Conservation (phyloP, 169 alveolate species). For the Eimeria nieschulzi region DNA sequence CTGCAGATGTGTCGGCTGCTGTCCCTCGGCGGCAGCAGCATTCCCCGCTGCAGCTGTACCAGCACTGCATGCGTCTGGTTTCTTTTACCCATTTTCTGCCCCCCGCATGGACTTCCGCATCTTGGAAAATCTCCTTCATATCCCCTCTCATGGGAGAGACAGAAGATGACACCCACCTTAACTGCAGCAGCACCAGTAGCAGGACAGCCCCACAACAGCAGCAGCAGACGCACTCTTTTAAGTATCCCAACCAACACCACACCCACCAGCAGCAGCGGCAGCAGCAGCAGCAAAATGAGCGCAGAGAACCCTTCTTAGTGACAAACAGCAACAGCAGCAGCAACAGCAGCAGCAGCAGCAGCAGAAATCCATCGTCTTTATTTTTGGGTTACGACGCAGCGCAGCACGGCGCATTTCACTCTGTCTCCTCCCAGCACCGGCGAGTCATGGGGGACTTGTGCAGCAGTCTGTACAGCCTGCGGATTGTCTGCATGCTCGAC, state of each 20-base stretch:
- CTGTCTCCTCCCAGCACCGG: constrained; percentile 40
- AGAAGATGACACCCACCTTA: background rate
- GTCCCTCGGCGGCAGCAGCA: constrained; percentile 11
- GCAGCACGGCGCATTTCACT: constrained; percentile 11
- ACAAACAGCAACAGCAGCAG: background rate
- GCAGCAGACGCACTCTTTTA: background rate
- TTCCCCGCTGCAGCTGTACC: constrained; percentile 38
- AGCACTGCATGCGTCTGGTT: constrained; percentile 50
- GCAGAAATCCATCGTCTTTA: background rate
- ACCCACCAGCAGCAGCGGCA: background rate
- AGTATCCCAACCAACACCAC: background rate
- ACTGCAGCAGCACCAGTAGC: background rate
- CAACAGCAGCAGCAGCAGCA: constrained; percentile 39
- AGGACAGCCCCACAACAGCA: background rate
- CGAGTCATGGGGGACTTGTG: constrained; percentile 33
- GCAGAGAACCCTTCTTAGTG: background rate
- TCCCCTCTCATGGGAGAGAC: constrained; percentile 12
- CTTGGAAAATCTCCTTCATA: background rate
- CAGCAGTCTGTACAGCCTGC: constrained; percentile 33
- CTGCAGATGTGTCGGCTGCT: constrained; percentile 27
- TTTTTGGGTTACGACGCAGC: constrained; percentile 7
- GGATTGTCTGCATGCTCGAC: constrained; percentile 37
- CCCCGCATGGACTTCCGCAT: constrained; percentile 45
- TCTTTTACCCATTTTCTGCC: constrained; percentile 51
- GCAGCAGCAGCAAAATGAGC: constrained; percentile 31